Evolutionary conservation across 306 rosid genomes (phyloP), one percentile per base, ranked within the genome.

Genomic region (Cicer judaicum): DNA sequence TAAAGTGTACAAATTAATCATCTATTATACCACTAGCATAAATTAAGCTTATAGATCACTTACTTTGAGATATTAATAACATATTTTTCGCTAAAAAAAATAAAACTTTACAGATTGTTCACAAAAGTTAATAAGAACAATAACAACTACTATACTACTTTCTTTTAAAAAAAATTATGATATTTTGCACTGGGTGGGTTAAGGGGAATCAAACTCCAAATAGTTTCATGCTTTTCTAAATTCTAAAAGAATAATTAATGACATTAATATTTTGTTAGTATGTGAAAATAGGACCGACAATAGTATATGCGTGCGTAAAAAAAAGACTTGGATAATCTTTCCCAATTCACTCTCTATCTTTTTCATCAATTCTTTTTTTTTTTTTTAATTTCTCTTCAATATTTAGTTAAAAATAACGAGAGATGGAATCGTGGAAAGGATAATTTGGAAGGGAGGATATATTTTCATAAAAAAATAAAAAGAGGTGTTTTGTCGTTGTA

Each of bases 21-120:
- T 66, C 61, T 12, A 73, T 0, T 13, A 10, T 46, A 12, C 19
- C 52, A 67, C 16, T 49, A 18, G 15, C 34, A 66, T 11, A 18
- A 18, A 29, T 29, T 29, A 29, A 7, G 15, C 18, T 39, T 72
- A 7, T 4, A 48, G 52, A 38, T 59, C 10, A 59, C 19, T 74
- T 34, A 68, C 34, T 67, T 76, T 43, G 61, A 29, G 55, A 44
- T 38, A 66, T 38, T 18, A 67, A 75, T 38, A 62, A 0, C 21
- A 19, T 41, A 10, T 19, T 55, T 55, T 71, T 9, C 2, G 18
- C 12, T 29, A 10, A 10, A 10, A 21, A 21, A 41, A 21, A 48
- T 18, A 69, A 18, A 69, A 38, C 75, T 75, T 50, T 52, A 75
- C 73, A 64, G 64, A 14, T 44, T 48, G 24, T 68, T 48, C 54